phyloP scores from a whole-genome alignment of 2,329 filamentous ascomycete species.

The Rhynchosporium secalis region DNA sequence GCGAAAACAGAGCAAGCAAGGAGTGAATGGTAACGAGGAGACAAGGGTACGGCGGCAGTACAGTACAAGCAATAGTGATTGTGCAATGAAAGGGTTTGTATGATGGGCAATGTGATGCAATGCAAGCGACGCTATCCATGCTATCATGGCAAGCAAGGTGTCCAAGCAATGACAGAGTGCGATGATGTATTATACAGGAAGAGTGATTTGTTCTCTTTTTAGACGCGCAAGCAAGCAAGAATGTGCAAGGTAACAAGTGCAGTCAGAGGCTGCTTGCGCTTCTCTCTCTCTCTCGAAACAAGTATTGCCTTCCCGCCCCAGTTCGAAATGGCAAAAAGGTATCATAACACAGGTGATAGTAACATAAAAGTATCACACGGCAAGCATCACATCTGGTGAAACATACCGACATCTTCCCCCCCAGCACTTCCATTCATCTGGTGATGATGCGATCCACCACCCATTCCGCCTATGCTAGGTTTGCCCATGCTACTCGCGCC shows the following conservation, averaged over 20 bases:
- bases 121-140: slow-evolving; percentile 20
- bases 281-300: slow-evolving; percentile 12
- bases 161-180: slow-evolving; percentile 36
- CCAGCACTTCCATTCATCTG: slow-evolving; percentile 67
- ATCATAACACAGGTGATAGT: slow-evolving; percentile 39
- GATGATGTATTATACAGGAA: slow-evolving; percentile 43
- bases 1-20: slow-evolving; percentile 24
- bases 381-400: slow-evolving; percentile 68
- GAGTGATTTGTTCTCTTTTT: slow-evolving; percentile 27
- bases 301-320: slow-evolving; percentile 31
- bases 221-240: slow-evolving; percentile 28
- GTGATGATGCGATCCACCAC: slow-evolving; percentile 68
- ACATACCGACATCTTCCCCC: slow-evolving; percentile 94
- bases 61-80: slow-evolving; percentile 18
- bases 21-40: slow-evolving; percentile 16
- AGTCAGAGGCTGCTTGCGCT: slow-evolving; percentile 17
- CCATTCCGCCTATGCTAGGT: slow-evolving; percentile 66
- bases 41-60: slow-evolving; percentile 30
- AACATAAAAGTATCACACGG: slow-evolving; percentile 46
- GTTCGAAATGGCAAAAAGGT: slow-evolving; percentile 27
- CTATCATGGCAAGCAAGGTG: slow-evolving; percentile 21
- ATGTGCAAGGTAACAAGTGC: background rate
- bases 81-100: slow-evolving; percentile 34
- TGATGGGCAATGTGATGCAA: slow-evolving; percentile 31
- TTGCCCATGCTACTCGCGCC: slow-evolving; percentile 57